Conservation (phyloP, 495 filamentous ascomycete genomes). For the Schizothecium vesticola region DNA sequence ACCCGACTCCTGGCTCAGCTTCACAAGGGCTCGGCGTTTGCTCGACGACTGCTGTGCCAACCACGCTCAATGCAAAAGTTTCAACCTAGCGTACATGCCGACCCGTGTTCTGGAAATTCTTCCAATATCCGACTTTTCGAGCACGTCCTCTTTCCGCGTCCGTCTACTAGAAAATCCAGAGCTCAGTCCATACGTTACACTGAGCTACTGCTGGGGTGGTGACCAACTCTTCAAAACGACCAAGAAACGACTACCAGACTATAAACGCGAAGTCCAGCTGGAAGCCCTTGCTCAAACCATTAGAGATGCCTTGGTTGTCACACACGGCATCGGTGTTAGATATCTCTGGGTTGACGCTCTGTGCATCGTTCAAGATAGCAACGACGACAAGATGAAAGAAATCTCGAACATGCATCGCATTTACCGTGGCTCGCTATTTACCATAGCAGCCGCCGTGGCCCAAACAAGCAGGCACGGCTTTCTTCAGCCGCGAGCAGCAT, state of each 20-base stretch:
- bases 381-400: not conserved
- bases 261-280: not conserved
- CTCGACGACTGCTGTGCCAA: not conserved
- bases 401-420: not conserved
- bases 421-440: not conserved
- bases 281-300: not conserved
- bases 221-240: not conserved
- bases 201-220: slow-evolving; percentile 1
- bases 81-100: not conserved
- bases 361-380: not conserved
- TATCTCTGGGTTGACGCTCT: not conserved
- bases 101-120: not conserved
- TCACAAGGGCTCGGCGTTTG: not conserved
- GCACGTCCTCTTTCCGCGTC: not conserved
- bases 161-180: not conserved
- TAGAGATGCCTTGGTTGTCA: not conserved
- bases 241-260: not conserved
- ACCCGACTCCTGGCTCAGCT: not conserved
- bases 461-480: too few species aligned
- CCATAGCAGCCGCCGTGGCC: not conserved
- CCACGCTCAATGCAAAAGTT: not conserved
- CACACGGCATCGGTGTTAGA: not conserved
- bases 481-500: too few species aligned
- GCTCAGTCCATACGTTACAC: not conserved
- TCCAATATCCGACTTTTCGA: too few species aligned